These are phyloP conservation scores for Aureobasidium sp. DNA, from an alignment of 2,329 filamentous ascomycete species.

Conservation along the genomic window DNA sequence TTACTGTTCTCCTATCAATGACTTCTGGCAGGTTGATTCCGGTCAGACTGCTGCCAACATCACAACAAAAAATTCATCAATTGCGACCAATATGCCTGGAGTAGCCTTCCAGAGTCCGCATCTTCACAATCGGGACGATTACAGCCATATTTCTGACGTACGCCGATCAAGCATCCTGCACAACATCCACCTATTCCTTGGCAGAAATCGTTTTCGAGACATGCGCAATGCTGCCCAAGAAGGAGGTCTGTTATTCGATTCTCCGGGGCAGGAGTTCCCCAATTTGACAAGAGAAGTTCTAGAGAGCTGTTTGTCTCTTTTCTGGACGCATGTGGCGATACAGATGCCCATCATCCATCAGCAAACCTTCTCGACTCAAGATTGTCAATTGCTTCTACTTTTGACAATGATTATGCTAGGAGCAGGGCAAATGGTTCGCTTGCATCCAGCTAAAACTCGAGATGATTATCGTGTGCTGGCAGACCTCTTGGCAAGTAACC, in stretches of 20 bases:
- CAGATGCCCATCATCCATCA: constrained; percentile 89
- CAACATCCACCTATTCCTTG: not conserved
- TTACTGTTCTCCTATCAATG: constrained; percentile 4
- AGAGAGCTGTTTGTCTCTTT: constrained; percentile 83
- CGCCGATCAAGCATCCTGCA: not conserved
- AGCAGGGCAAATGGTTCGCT: constrained; percentile 75
- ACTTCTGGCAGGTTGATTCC: not conserved
- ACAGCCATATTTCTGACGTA: not conserved
- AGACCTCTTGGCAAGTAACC: constrained; percentile 80
- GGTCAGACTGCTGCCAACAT: not conserved
- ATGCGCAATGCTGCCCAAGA: not conserved
- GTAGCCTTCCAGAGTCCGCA: not conserved
- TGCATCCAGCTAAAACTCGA: constrained; percentile 63
- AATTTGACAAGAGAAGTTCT: constrained; percentile 80
- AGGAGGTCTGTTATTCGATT: not conserved
- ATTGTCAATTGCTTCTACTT: constrained; percentile 70
- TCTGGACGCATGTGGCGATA: constrained; percentile 86
- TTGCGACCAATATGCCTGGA: too few species aligned
- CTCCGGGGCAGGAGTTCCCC: constrained; percentile 20
- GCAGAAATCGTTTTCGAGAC: not conserved
- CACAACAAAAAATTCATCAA: not conserved
- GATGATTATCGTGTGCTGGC: constrained; percentile 72
- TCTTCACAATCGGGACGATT: not conserved
- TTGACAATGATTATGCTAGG: constrained; percentile 86
- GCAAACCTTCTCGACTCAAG: constrained; percentile 80